Conservation (phyloP, 163 green algal species). For the Scenedesmus sp. region DNA sequence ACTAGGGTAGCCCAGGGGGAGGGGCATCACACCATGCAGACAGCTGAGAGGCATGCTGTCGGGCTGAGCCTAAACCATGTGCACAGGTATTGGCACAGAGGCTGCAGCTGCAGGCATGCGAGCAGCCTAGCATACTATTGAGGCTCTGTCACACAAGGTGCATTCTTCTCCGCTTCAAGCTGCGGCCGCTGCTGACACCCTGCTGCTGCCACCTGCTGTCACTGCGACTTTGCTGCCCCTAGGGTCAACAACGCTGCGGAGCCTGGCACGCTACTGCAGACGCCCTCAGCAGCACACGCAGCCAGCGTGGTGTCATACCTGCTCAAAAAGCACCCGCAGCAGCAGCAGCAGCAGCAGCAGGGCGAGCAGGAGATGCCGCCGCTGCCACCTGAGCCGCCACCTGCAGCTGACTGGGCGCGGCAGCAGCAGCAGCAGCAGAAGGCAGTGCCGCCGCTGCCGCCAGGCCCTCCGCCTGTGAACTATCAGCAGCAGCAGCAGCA, state of each 20-base stretch:
- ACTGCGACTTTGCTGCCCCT: not conserved
- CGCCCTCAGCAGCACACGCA: not conserved
- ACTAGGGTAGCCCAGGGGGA: too few relatives aligned
- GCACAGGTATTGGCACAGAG: too few relatives aligned
- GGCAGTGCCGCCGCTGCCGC: slow-evolving; percentile 5
- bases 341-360: slow-evolving; percentile 21
- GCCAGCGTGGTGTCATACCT: not conserved
- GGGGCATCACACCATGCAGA: too few relatives aligned
- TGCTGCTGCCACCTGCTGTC: not conserved
- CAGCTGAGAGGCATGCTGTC: too few relatives aligned
- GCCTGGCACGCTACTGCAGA: slow-evolving; percentile 42
- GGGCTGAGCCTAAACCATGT: too few relatives aligned
- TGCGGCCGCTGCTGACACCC: not conserved
- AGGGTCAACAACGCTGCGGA: slow-evolving; percentile 40
- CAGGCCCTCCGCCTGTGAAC: not conserved
- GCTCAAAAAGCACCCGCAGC: slow-evolving; percentile 13
- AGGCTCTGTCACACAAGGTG: too few relatives aligned
- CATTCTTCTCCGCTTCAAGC: not conserved
- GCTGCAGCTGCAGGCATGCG: not conserved
- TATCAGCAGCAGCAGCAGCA: slow-evolving; percentile 37
- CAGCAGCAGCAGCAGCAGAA: slow-evolving; percentile 29
- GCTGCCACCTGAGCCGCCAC: slow-evolving; percentile 38
- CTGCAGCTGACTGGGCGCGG: slow-evolving; percentile 3
- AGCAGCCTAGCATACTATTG: too few relatives aligned
- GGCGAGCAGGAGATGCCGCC: slow-evolving; percentile 12